These are phyloP conservation scores for Rhizoctonia solani DNA, from an alignment of 1,284 basidiomycete species.

Conservation along the genomic window DNA sequence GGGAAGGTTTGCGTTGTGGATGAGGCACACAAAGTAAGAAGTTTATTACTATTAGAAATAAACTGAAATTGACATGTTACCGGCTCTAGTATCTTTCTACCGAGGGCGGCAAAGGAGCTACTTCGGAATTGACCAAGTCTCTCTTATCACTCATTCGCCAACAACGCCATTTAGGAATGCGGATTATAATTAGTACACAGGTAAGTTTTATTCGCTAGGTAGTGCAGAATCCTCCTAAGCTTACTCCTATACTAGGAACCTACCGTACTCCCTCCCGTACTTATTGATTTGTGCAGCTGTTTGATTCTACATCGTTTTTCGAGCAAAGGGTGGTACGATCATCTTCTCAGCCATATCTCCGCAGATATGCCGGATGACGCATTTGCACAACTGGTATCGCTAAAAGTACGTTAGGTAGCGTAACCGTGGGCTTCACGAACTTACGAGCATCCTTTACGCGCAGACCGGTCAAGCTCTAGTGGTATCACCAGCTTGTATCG, in stretches of 20 bases:
- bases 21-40: conserved; percentile 69
- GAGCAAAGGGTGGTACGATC: conserved; percentile 72
- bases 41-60: neutral
- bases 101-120: conserved; percentile 45
- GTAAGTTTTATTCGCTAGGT: conserved; percentile 7
- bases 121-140: conserved; percentile 60
- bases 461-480: conserved; percentile 38
- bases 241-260: conserved; percentile 56
- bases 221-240: neutral
- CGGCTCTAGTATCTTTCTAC: conserved; percentile 60
- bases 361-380: conserved; percentile 62
- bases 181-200: conserved; percentile 72
- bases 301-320: conserved; percentile 71
- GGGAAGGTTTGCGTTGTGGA: conserved; percentile 75
- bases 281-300: conserved; percentile 69
- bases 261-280: conserved; percentile 66
- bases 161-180: conserved; percentile 71
- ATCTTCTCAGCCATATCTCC: conserved; percentile 66
- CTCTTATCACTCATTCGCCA: conserved; percentile 65
- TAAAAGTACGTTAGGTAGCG: conserved; percentile 54
- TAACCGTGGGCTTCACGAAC: neutral
- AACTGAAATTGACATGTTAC: neutral
- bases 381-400: conserved; percentile 65
- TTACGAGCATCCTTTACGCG: neutral
- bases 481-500: conserved; percentile 36